Evolutionary conservation across 495 filamentous ascomycete genomes (phyloP).

Genomic region (Parathielavia appendiculata): DNA sequence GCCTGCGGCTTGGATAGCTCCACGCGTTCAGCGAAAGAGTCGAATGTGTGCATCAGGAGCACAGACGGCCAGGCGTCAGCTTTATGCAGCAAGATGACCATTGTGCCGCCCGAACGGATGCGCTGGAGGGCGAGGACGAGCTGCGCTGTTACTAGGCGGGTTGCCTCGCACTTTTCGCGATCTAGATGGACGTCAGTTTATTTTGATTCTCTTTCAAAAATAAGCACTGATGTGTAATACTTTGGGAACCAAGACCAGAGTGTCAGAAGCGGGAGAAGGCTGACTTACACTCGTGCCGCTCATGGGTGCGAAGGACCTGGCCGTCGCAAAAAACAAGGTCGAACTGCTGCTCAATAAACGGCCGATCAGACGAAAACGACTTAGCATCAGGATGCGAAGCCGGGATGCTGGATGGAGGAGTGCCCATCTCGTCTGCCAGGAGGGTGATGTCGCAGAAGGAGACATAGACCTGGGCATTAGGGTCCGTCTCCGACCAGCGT

Average conservation of each 20-base stretch:
- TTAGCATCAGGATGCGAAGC: slow-evolving; percentile 38
- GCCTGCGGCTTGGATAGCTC: slow-evolving; percentile 45
- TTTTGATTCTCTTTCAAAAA: not conserved
- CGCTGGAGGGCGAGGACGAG: slow-evolving; percentile 47
- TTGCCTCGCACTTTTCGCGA: slow-evolving; percentile 39
- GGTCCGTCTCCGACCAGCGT: not conserved
- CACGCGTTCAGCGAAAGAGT: slow-evolving; percentile 39
- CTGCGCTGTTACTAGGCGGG: slow-evolving; percentile 40
- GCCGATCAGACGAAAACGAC: slow-evolving; percentile 36
- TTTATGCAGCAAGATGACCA: slow-evolving; percentile 50
- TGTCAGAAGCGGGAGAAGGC: not conserved
- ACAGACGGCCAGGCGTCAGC: slow-evolving; percentile 41
- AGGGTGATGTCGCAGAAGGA: slow-evolving; percentile 50
- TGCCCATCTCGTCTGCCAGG: slow-evolving; percentile 49
- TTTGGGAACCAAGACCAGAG: not conserved
- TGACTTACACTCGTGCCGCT: slow-evolving; percentile 21
- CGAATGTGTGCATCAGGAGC: slow-evolving; percentile 39
- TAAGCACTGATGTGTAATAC: not conserved
- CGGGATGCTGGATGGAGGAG: slow-evolving; percentile 31
- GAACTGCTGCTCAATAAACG: slow-evolving; percentile 34
- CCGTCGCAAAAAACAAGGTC: slow-evolving; percentile 57
- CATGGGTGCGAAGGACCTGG: slow-evolving; percentile 48
- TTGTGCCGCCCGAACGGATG: slow-evolving; percentile 41
- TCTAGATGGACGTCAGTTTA: slow-evolving; percentile 23
- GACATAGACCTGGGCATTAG: slow-evolving; percentile 15